Evolutionary conservation across 441 rosid genomes (phyloP), one percentile per base, ranked within the genome.

Genomic region (Bruguiera hainesii): DNA sequence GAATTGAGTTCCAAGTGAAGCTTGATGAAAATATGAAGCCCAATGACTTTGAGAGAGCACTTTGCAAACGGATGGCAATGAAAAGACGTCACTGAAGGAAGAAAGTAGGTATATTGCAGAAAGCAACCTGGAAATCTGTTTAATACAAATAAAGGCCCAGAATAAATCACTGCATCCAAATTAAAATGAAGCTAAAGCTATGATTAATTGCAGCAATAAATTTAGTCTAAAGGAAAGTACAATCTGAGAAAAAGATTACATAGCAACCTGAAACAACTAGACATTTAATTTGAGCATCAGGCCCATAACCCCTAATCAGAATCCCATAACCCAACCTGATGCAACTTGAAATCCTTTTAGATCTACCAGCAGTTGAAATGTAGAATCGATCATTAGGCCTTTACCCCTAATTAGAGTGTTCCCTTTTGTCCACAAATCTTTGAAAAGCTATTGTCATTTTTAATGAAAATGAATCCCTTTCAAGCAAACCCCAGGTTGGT

Each of bases 11-110:
- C 97, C 93, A 77, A 95, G 76, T 60, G 98, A 92, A 74, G 96
- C 96, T 85, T 95, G 98, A 83, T 95, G 98, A 70, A 90, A 95
- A 84, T 75, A 89, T 66, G 97, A 84, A 76, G 95, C 98, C 99
- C 95, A 95, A 15, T 87, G 88, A 76, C 90, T 86, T 80, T 83
- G 87, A 67, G 96, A 84, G 35, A 89, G 83, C 66, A 58, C 84
- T 57, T 85, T 82, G 80, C 79, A 68, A 55, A 68, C 72, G 56
- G 81, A 73, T 57, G 83, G 63, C 67, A 87, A 75, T 70, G 84
- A 67, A 71, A 75, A 83, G 49, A 76, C 75, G 68, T 78, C 76
- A 57, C 71, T 79, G 69, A 90, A 79, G 64, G 93, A 77, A 73
- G 95, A 82, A 75, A 88, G 84, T 67, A 90, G 67, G 75, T 79